These are phyloP conservation scores for Saccharomyces hybrid DNA, from an alignment of 1,139 yeast species.

Conservation along the genomic window DNA sequence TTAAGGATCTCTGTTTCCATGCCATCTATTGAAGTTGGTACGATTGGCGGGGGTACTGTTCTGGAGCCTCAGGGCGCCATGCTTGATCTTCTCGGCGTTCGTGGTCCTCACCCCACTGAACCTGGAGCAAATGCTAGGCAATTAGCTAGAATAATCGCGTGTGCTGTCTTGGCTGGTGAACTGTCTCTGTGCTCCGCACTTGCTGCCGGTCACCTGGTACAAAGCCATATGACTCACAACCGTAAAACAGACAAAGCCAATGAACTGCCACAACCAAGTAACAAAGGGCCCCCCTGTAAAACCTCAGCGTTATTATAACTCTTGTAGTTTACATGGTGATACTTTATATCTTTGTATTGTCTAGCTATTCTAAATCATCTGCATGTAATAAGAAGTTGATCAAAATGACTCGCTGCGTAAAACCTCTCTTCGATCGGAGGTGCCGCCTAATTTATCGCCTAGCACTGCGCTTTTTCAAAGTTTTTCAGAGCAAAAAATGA, in stretches of 20 bases:
- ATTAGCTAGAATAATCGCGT: constrained; percentile 87
- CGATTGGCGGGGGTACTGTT: constrained; percentile 97
- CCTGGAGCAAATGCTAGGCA: constrained; percentile 95
- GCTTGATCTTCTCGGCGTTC: constrained; percentile 87
- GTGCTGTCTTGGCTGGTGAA: constrained; percentile 94
- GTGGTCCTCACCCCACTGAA: constrained; percentile 90
- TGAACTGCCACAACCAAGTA: not conserved
- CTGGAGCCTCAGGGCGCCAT: constrained; percentile 94
- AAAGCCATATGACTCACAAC: constrained; percentile 94
- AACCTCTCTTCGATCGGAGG: not conserved
- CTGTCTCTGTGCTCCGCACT: constrained; percentile 87
- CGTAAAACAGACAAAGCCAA: constrained; percentile 37
- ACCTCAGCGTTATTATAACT: not conserved
- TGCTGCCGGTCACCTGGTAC: constrained; percentile 97
- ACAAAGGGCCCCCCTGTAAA: not conserved
- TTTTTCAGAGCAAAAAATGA: not conserved
- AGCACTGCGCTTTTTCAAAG: not conserved
- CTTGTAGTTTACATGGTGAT: not conserved
- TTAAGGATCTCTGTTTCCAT: constrained; percentile 86
- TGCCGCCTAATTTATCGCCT: not conserved
- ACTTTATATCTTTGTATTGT: not conserved
- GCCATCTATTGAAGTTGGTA: constrained; percentile 98
- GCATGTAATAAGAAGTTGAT: not conserved
- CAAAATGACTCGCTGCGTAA: not conserved
- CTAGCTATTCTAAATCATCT: not conserved